Evolutionary conservation across 1,284 basidiomycete species (phyloP).

Genomic region (Irpex rosettiformis): DNA sequence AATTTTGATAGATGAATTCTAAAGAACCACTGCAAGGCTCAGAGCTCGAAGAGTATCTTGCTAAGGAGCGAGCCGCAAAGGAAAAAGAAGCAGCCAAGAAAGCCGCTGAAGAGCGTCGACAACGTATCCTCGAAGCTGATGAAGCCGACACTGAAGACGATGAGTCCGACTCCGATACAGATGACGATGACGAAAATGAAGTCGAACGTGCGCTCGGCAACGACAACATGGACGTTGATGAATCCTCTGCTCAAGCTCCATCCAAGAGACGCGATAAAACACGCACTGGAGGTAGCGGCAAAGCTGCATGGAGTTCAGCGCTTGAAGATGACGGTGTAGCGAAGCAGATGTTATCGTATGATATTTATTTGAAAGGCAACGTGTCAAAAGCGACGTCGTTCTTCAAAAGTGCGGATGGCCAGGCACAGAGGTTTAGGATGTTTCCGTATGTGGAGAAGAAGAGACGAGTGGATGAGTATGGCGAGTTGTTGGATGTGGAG

Average conservation of each 20-base stretch:
- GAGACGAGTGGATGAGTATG: constrained; percentile 90
- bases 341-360: constrained; percentile 81
- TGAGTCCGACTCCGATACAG: constrained; percentile 61
- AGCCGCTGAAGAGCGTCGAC: constrained; percentile 79
- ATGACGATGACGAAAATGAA: constrained; percentile 66
- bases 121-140: constrained; percentile 89
- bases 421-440: constrained; percentile 86
- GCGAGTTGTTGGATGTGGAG: constrained; percentile 91
- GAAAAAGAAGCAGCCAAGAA: constrained; percentile 88
- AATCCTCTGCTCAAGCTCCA: constrained; percentile 24
- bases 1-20: constrained; percentile 63
- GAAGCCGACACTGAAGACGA: constrained; percentile 68
- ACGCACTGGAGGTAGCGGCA: constrained; percentile 38
- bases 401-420: constrained; percentile 72
- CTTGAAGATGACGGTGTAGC: constrained; percentile 72
- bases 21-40: constrained; percentile 85
- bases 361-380: constrained; percentile 96
- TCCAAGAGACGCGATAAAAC: constrained; percentile 42
- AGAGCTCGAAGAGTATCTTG: constrained; percentile 82
- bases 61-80: constrained; percentile 75
- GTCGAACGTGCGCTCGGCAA: constrained; percentile 60
- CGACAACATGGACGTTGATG: constrained; percentile 44
- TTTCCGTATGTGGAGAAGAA: constrained; percentile 96
- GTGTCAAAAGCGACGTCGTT: constrained; percentile 80
- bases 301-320: constrained; percentile 53